Evolutionary conservation across 1,139 yeast genomes (phyloP).

Genomic region (Saccharomyces pastorianus): DNA sequence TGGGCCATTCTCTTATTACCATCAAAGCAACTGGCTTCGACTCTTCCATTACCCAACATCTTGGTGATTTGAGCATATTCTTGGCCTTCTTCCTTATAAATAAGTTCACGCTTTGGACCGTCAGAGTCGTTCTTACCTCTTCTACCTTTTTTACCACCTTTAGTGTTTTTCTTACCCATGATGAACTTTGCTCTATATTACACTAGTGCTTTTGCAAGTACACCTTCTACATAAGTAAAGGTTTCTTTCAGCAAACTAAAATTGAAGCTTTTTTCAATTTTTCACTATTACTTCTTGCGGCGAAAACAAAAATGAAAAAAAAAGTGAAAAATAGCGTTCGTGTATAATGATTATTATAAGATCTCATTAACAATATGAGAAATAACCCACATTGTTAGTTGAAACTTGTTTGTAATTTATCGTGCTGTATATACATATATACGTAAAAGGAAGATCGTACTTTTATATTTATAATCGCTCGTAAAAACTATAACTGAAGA

Average conservation of each 20-base stretch:
- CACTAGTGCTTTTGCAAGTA: background rate
- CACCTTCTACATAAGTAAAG: background rate
- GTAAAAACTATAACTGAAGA: background rate
- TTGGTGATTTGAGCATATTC: slow-evolving; percentile 97
- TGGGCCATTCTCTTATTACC: slow-evolving; percentile 92
- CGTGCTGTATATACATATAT: background rate
- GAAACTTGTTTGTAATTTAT: background rate
- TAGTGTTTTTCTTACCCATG: slow-evolving; percentile 34
- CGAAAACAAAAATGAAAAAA: background rate
- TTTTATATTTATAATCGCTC: background rate
- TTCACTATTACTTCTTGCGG: slow-evolving; percentile 1
- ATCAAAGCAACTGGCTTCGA: slow-evolving; percentile 91
- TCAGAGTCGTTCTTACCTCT: slow-evolving; percentile 96
- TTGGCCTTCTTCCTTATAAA: slow-evolving; percentile 90
- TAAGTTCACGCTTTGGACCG: slow-evolving; percentile 88
- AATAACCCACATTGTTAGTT: background rate
- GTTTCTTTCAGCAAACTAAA: background rate
- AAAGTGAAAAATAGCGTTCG: background rate
- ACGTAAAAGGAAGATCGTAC: background rate
- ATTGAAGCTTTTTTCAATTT: background rate
- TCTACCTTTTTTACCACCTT: slow-evolving; percentile 70
- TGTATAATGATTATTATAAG: background rate
- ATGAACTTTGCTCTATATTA: slow-evolving; percentile 3
- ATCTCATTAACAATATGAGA: background rate
- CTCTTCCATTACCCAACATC: slow-evolving; percentile 97